Evolutionary conservation across 2,329 filamentous ascomycete species (phyloP).

Genomic region (Alternaria viburni): DNA sequence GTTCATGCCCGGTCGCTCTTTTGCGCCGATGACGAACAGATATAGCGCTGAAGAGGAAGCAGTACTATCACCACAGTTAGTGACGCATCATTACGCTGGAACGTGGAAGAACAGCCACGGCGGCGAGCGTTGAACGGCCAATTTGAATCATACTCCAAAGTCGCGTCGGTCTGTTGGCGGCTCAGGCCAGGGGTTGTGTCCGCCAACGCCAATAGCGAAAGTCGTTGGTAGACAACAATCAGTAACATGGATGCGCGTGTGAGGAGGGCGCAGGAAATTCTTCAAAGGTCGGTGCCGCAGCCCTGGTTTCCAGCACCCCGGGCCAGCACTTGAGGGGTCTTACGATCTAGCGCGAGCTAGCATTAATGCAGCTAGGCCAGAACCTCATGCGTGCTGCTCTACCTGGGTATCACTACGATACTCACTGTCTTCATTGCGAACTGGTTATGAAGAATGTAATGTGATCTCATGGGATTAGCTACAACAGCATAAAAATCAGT

Average conservation of each 20-base stretch:
- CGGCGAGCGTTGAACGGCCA: slow-evolving; percentile 11
- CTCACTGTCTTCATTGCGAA: not conserved
- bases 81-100: slow-evolving; percentile 27
- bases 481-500: not conserved
- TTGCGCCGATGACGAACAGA: slow-evolving; percentile 19
- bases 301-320: not conserved
- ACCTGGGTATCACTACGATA: not conserved
- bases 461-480: not conserved
- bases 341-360: not conserved
- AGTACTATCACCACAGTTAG: slow-evolving; percentile 11
- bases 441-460: not conserved
- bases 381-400: not conserved
- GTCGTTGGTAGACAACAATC: not conserved
- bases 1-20: slow-evolving; percentile 22
- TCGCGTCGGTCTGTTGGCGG: not conserved
- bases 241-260: not conserved
- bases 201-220: not conserved
- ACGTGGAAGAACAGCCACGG: slow-evolving; percentile 28
- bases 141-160: too few species aligned
- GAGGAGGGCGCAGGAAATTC: not conserved
- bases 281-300: not conserved
- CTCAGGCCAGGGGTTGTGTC: not conserved
- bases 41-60: slow-evolving; percentile 13
- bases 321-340: not conserved
- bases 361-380: not conserved